Evolutionary conservation across 176 grass and related monocot species (phyloP), one percentile per base, ranked within the genome.

Genomic region (Oryza coarctata): DNA sequence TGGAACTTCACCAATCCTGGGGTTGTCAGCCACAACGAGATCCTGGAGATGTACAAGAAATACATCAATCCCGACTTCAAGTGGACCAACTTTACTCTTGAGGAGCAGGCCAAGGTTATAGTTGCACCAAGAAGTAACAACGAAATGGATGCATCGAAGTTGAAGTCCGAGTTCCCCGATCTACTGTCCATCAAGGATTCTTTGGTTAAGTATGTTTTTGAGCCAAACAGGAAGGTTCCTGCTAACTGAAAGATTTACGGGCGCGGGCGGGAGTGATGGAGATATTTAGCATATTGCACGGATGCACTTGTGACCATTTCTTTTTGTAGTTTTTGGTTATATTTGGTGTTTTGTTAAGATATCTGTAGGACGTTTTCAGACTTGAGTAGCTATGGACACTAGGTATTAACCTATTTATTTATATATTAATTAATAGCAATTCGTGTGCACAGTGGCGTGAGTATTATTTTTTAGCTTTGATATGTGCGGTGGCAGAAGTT

Each of bases 101-200:
- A 96, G 73, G 93, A 96, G 50, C 90, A 96, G 83, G 93, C 93
- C 80, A 93, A 96, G 77, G 93, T 96, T 28, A 96, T 96, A 45
- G 86, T 96, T 50, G 93, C 93, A 0, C 85, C 75, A 2, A 82
- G 93, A 67, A 96, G 93, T 84, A 96, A 96, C 76, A 96, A 96
- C 11, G 93, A 96, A 67, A 87, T 96, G 90, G 88, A 92, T 34
- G 86, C 85, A 6, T 88, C 87, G 2, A 96, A 96, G 77, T 49
- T 96, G 79, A 92, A 93, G 83, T 63, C 65, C 0, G 93, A 96
- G 76, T 96, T 96, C 89, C 90, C 93, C 7, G 70, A 90, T 65
- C 66, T 96, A 20, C 71, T 90, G 12, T 70, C 87, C 25, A 92
- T 96, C 5, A 93, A 96, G 79, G 90, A 90, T 62, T 88, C 93